Evolutionary conservation across 192 early-diverging fungal species (phyloP).

Genomic region (Haplosporangium gracile): DNA sequence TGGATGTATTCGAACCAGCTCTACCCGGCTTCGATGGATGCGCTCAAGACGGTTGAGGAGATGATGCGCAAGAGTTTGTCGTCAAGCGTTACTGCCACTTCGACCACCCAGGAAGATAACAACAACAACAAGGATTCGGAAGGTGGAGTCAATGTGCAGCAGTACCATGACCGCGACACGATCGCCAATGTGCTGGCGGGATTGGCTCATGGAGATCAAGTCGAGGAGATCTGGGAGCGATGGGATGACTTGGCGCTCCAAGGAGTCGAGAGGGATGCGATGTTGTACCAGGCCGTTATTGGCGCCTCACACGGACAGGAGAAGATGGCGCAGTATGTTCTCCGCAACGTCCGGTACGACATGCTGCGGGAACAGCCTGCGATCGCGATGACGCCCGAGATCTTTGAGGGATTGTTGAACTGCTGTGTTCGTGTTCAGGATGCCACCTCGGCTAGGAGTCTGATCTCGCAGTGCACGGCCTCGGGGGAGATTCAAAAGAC

Average conservation of each 20-base stretch:
- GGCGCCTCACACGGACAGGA: constrained; percentile 40
- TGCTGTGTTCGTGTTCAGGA: constrained; percentile 50
- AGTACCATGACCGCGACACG: constrained; percentile 32
- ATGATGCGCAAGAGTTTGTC: constrained; percentile 26
- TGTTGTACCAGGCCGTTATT: constrained; percentile 49
- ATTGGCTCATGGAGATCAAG: constrained; percentile 32
- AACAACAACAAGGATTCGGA: background rate
- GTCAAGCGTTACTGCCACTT: background rate
- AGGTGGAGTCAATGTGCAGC: background rate
- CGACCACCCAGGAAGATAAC: background rate
- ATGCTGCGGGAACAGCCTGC: constrained; percentile 43
- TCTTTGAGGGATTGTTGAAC: constrained; percentile 43
- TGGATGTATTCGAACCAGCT: constrained; percentile 55
- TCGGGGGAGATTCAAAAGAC: constrained; percentile 45
- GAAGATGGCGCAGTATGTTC: constrained; percentile 30
- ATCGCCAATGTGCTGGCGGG: constrained; percentile 38
- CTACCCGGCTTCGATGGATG: constrained; percentile 16
- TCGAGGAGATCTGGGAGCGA: constrained; percentile 32
- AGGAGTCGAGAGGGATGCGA: constrained; percentile 37
- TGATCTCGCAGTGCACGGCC: constrained; percentile 35
- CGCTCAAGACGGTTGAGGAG: constrained; percentile 24
- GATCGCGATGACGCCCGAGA: constrained; percentile 27
- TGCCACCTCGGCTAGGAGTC: constrained; percentile 16
- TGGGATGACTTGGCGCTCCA: constrained; percentile 39
- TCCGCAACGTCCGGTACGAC: constrained; percentile 16